These are phyloP conservation scores for Bullera alba DNA, from an alignment of 768 basidiomycete species.

Conservation along the genomic window DNA sequence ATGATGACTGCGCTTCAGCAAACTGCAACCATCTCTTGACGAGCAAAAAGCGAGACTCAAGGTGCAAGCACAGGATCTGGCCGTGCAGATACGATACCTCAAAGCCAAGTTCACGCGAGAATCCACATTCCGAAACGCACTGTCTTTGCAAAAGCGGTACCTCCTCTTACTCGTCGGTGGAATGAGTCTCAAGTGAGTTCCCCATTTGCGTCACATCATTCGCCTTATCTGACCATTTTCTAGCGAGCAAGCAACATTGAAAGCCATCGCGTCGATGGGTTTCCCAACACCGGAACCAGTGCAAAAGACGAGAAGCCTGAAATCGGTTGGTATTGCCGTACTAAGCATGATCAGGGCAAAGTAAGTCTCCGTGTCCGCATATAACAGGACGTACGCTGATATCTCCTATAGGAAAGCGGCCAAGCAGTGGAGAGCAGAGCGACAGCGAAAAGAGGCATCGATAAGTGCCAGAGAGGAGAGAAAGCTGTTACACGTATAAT, in stretches of 20 bases:
- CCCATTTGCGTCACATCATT: not conserved
- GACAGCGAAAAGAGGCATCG: constrained; percentile 15
- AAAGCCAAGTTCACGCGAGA: constrained; percentile 88
- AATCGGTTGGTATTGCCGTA: constrained; percentile 37
- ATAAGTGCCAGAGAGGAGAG: constrained; percentile 16
- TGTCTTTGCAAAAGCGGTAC: constrained; percentile 83
- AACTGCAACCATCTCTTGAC: not conserved
- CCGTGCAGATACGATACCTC: constrained; percentile 83
- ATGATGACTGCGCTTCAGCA: constrained; percentile 46
- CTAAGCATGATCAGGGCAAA: constrained; percentile 29
- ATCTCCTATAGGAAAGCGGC: constrained; percentile 18
- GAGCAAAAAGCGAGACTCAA: constrained; percentile 25
- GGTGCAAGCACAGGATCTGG: constrained; percentile 51
- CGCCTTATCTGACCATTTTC: not conserved
- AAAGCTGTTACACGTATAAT: constrained; percentile 4
- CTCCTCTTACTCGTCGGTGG: constrained; percentile 61
- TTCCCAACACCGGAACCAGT: constrained; percentile 28
- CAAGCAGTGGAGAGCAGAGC: constrained; percentile 22
- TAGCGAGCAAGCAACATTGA: constrained; percentile 43
- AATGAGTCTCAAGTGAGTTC: constrained; percentile 40
- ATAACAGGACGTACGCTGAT: constrained; percentile 5
- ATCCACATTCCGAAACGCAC: constrained; percentile 63
- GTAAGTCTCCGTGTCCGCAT: constrained; percentile 14
- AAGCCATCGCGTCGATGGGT: constrained; percentile 42
- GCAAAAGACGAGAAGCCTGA: constrained; percentile 18